Conservation (phyloP, 2,329 filamentous ascomycete genomes). For the Monosporascus sp. region DNA sequence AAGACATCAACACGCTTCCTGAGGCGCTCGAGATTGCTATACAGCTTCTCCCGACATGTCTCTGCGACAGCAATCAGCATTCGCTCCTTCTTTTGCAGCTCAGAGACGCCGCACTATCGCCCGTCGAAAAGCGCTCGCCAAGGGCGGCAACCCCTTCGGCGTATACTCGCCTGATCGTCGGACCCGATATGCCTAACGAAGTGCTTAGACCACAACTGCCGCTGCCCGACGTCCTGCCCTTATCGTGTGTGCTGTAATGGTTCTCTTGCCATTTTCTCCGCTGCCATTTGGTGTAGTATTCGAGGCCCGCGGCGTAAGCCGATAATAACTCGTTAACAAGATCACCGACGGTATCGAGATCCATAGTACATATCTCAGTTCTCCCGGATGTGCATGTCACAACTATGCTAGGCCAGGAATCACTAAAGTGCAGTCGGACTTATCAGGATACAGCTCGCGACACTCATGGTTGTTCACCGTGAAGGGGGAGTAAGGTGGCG, state of each 20-base stretch:
- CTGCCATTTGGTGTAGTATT: conserved; percentile 32
- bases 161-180: conserved; percentile 28
- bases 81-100: neutral
- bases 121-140: conserved; percentile 28
- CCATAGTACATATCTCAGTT: conserved; percentile 16
- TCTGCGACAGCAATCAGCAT: conserved; percentile 11
- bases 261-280: conserved; percentile 26
- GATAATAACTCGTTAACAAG: conserved; percentile 26
- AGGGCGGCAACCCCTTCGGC: conserved; percentile 28
- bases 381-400: conserved; percentile 13
- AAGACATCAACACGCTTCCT: conserved; percentile 24
- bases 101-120: conserved; percentile 27
- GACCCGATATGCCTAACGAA: conserved; percentile 28
- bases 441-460: neutral
- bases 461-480: too few relatives aligned
- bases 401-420: conserved; percentile 1
- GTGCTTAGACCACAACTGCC: conserved; percentile 29
- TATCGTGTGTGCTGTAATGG: conserved; percentile 23
- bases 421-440: neutral
- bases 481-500: too few relatives aligned
- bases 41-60: conserved; percentile 25
- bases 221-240: conserved; percentile 1
- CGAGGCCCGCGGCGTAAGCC: conserved; percentile 25
- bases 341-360: conserved; percentile 22
- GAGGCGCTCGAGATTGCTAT: conserved; percentile 22